These are phyloP conservation scores for Stephanodiscus triporus DNA, from an alignment of 108 stramenopile genomes.

Conservation along the genomic window DNA sequence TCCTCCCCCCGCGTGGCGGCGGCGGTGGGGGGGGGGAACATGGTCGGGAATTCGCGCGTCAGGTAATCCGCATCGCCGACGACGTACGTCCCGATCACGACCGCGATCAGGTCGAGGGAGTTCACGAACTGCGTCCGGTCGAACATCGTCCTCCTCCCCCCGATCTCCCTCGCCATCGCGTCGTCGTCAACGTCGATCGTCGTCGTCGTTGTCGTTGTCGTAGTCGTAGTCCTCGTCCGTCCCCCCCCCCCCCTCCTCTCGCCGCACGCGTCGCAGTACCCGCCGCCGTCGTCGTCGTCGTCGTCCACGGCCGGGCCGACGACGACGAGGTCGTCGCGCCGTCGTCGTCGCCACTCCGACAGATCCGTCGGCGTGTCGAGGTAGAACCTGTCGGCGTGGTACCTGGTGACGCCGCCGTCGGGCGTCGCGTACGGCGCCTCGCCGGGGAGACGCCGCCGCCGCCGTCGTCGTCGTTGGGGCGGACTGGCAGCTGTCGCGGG, in stretches of 20 bases:
- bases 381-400: constrained; percentile 52
- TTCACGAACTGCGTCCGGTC: constrained; percentile 65
- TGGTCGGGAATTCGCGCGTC: constrained; percentile 27
- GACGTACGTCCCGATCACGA: constrained; percentile 69
- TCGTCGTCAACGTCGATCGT: constrained; percentile 12
- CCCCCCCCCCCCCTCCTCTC: constrained; percentile 2
- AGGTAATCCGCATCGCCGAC: constrained; percentile 48
- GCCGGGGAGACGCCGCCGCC: constrained; percentile 26
- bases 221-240: neutral
- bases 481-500: too few species aligned
- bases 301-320: too few species aligned
- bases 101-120: constrained; percentile 67
- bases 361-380: constrained; percentile 49
- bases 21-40: constrained; percentile 43
- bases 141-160: constrained; percentile 31
- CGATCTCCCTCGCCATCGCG: constrained; percentile 26
- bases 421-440: constrained; percentile 43
- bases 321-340: too few species aligned
- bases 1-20: neutral
- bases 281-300: neutral
- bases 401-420: constrained; percentile 39
- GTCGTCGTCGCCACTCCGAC: constrained; percentile 17
- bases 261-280: constrained; percentile 41
- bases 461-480: too few species aligned
- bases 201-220: neutral